Percentiles rank a stretch among this genome's conserved stretches.
Conservation (phyloP, 108 stramenopile species). For the Aurantiochytrium sp. region DNA sequence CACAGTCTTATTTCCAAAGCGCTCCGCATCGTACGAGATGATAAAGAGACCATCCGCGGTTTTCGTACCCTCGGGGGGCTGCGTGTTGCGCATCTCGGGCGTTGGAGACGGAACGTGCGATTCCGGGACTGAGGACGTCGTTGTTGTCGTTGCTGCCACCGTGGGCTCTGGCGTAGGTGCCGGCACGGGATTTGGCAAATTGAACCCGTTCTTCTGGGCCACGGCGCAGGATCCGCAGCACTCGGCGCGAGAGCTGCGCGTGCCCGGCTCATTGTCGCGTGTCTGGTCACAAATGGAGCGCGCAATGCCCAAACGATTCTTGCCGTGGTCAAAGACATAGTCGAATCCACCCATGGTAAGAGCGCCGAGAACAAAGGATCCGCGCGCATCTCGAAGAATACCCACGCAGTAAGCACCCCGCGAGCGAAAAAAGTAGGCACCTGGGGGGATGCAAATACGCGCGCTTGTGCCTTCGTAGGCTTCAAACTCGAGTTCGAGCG, state of each 20-base stretch:
- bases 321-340: neutral
- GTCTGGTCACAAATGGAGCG: neutral
- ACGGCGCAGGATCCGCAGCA: slow-evolving; percentile 3
- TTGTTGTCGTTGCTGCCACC: neutral
- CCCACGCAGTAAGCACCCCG: neutral
- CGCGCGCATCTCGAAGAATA: neutral
- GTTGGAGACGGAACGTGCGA: neutral
- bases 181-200: neutral
- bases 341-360: neutral
- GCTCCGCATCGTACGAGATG: neutral
- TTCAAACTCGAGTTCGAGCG: neutral
- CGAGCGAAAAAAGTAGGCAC: neutral
- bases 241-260: neutral
- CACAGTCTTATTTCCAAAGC: neutral
- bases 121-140: neutral
- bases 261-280: neutral
- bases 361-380: neutral
- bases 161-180: neutral
- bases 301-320: neutral
- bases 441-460: neutral
- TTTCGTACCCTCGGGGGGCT: neutral
- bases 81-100: neutral
- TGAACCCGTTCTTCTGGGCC: neutral
- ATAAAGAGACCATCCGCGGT: neutral
- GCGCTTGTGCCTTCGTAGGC: neutral